phyloP scores from a whole-genome alignment of 192 early-diverging fungal species.

The Gorgonomyces haynaldii region DNA sequence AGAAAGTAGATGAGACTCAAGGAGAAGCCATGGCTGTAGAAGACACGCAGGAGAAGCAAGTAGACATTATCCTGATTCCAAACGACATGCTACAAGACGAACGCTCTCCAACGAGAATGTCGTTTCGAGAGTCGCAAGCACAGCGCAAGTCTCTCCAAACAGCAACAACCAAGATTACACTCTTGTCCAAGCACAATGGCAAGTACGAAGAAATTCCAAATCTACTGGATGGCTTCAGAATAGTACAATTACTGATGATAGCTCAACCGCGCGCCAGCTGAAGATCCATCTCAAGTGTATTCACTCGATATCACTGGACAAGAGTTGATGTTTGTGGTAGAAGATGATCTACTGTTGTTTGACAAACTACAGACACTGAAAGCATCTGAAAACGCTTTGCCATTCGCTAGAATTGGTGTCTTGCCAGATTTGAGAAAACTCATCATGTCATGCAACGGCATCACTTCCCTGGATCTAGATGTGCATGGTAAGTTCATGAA shows the following conservation, averaged over 20 bases:
- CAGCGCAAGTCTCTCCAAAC: too few species aligned
- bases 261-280: slow-evolving; percentile 33
- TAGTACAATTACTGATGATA: slow-evolving; percentile 15
- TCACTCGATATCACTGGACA: slow-evolving; percentile 22
- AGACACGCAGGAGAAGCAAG: too few species aligned
- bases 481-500: slow-evolving; percentile 30
- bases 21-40: too few species aligned
- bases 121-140: too few species aligned
- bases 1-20: too few species aligned
- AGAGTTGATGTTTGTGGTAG: slow-evolving; percentile 34
- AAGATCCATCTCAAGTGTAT: slow-evolving; percentile 37
- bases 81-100: too few species aligned
- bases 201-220: slow-evolving; percentile 24
- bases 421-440: slow-evolving; percentile 28
- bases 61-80: too few species aligned
- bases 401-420: slow-evolving; percentile 31
- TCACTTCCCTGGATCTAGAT: slow-evolving; percentile 42
- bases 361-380: slow-evolving; percentile 32
- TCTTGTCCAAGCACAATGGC: not conserved
- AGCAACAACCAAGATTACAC: too few species aligned
- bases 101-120: too few species aligned
- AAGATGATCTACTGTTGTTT: slow-evolving; percentile 41
- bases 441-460: slow-evolving; percentile 32
- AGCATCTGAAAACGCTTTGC: slow-evolving; percentile 34
- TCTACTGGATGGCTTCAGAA: slow-evolving; percentile 32